Evolutionary conservation across 2,329 filamentous ascomycete genomes (phyloP), one percentile per base, ranked within the genome.

Genomic region (Rhynchosporium agropyri): DNA sequence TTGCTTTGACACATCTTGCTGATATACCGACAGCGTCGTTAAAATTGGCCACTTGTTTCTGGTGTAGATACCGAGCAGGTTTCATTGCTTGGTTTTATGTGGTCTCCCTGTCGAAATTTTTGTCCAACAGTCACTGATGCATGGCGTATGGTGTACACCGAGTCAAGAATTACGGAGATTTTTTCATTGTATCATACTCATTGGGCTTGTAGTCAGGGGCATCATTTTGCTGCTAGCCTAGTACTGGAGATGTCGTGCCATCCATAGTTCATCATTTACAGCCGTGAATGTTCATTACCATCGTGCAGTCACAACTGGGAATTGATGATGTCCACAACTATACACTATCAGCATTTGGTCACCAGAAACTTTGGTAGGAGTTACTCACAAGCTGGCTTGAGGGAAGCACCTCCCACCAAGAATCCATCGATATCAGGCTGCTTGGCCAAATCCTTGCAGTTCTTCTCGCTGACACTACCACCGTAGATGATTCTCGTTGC

Each of bases 361-460:
- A n/a, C 12, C 29, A 29, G 15, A 12, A 12, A 31, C 5, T 9
- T 5, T 26, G 45, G 38, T 33, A 58, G 36, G 3, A 20, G 15
- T n/a, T 54, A 49, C 89, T 84, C 81, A 92, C 89, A 97, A 70
- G 91, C 93, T 76, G 94, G 94, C 88, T 98, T 98, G 81, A 98
- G 86, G 78, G 90, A 95, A 76, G 94, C 94, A 79, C 94, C 94
- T 69, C 94, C 94, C 70, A 98, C 94, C 71, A 98, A 85, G 88
- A 98, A 98, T 64, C 95, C 95, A 79, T 99, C 95, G 78, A 99
- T 97, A 79, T 99, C 95, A 68, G 86, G 78, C 86, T 98, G 87
- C 84, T 92, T 94, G 77, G 90, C 87, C 73, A 99, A 85, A 69
- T 98, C 94, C 75, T 83, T 86, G 84, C 91, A 96, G 87, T 99